Evolutionary conservation across 208 protist species (phyloP), one percentile per base, ranked within the genome.

Genomic region (Acanthamoeba divionensis): DNA sequence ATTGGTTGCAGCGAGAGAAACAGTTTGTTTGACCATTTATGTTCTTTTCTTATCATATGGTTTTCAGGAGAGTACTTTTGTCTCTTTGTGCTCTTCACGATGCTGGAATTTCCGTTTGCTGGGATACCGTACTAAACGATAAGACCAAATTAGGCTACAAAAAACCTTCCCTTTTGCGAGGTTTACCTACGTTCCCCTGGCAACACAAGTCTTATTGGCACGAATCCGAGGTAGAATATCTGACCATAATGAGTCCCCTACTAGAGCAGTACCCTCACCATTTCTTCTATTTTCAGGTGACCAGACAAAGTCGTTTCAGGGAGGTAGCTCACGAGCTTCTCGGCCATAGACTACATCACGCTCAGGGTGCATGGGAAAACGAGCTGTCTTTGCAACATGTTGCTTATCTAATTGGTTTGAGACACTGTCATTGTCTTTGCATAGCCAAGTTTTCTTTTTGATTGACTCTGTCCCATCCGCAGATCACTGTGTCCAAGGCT

Each of bases 81-180:
- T 75, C 66, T 45, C 66, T 75, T 45, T 75, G 36, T n/a, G 66
- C 66, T n/a, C 66, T 75, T 45, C 66, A 75, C 66, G 66, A 75
- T 24, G 66, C 66, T 8, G 66, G 66, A 36, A 45, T 75, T 24
- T 36, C 45, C 18, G 66, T 75, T 15, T 36, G 41, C 66, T 75
- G 66, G 66, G 15, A 41, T 7, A 36, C 21, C 31, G 33, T 75
- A n/a, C 52, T 75, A 36, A 36, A 26, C 33, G 24, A 41, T 24
- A 75, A 75, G 66, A 36, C 52, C 31, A 36, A 54, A 18, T 7
- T 75, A 21, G 66, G 66, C 33, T 24, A 48, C 66, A 36, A 45
- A 36, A 45, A 75, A 45, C 66, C 66, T 7, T 45, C 41, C 66
- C 66, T 75, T 45, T 21, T 75, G 33, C 66, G 66, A 18, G 66